phyloP scores from a whole-genome alignment of 1,139 yeast genomes.

The Kurtzmaniella natalensis region DNA sequence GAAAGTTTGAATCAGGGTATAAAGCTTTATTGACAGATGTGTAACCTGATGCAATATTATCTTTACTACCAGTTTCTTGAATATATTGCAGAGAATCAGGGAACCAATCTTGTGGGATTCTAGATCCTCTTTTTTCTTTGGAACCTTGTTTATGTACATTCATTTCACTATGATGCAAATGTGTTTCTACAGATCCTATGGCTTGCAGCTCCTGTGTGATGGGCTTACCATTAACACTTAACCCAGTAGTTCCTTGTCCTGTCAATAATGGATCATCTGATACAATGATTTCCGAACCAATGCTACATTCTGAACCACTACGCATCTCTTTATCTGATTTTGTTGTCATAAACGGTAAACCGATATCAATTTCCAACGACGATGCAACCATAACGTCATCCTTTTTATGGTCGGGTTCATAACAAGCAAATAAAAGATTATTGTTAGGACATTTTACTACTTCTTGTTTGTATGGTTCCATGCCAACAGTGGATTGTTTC shows the following conservation, averaged over 20 bases:
- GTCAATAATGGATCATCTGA: background rate
- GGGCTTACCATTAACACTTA: too few relatives aligned
- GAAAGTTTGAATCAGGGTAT: slow-evolving; percentile 68
- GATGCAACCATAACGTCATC: slow-evolving; percentile 34
- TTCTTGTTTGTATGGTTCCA: slow-evolving; percentile 57
- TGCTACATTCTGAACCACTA: background rate
- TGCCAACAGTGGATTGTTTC: slow-evolving; percentile 28
- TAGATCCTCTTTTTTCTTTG: background rate
- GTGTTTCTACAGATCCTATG: slow-evolving; percentile 42
- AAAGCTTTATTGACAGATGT: slow-evolving; percentile 35
- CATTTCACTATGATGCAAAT: slow-evolving; percentile 26
- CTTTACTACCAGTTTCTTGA: slow-evolving; percentile 23
- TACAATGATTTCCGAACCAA: background rate
- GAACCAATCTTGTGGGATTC: slow-evolving; percentile 17
- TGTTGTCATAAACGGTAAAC: slow-evolving; percentile 45
- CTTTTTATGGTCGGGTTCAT: slow-evolving; percentile 29
- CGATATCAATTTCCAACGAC: slow-evolving; percentile 43
- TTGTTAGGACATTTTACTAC: slow-evolving; percentile 56
- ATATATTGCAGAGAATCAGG: slow-evolving; percentile 28
- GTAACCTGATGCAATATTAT: slow-evolving; percentile 34
- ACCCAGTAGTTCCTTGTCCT: slow-evolving; percentile 12
- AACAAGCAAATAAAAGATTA: slow-evolving; percentile 56
- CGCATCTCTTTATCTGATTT: slow-evolving; percentile 25
- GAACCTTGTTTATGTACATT: slow-evolving; percentile 14
- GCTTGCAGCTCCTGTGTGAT: too few relatives aligned